Evolutionary conservation across 2,329 filamentous ascomycete genomes (phyloP).

Genomic region (Phoma herbarum): DNA sequence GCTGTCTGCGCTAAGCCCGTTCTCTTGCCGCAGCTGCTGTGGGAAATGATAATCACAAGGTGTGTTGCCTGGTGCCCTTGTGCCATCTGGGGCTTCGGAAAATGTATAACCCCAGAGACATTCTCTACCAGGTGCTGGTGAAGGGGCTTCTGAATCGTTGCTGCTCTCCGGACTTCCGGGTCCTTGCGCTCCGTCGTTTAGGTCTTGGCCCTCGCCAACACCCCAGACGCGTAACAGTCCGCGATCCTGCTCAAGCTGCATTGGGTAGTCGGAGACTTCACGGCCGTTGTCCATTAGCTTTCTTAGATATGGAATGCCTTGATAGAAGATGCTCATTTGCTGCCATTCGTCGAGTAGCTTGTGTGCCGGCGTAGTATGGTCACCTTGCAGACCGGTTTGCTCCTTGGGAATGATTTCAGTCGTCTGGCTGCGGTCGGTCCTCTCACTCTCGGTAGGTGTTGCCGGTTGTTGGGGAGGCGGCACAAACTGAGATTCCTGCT

Average conservation of each 20-base stretch:
- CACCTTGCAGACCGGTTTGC: conserved; percentile 69
- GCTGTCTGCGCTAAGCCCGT: conserved; percentile 62
- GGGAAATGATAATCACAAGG: conserved; percentile 35
- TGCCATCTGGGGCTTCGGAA: conserved; percentile 50
- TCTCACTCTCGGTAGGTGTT: conserved; percentile 46
- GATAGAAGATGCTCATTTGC: conserved; percentile 63
- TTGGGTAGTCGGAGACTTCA: conserved; percentile 68
- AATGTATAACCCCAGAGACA: conserved; percentile 59
- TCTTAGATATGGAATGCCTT: conserved; percentile 50
- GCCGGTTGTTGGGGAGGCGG: conserved; percentile 39
- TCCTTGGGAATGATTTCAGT: conserved; percentile 31
- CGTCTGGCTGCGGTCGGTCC: conserved; percentile 34
- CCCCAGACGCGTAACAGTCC: conserved; percentile 80
- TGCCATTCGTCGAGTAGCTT: conserved; percentile 75
- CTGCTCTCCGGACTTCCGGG: conserved; percentile 46
- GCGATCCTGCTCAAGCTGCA: conserved; percentile 76
- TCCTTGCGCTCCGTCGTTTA: conserved; percentile 58
- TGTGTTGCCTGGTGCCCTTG: conserved; percentile 25
- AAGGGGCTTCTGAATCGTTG: conserved; percentile 51
- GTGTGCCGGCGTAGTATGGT: conserved; percentile 91
- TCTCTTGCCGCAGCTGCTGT: neutral
- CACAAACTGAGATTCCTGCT: conserved; percentile 37
- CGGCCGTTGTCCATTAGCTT: conserved; percentile 66
- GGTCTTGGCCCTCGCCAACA: conserved; percentile 76
- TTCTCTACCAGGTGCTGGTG: conserved; percentile 55